Evolutionary conservation across 2,329 filamentous ascomycete genomes (phyloP), one percentile per base, ranked within the genome.

Genomic region (Neonectria hederae): DNA sequence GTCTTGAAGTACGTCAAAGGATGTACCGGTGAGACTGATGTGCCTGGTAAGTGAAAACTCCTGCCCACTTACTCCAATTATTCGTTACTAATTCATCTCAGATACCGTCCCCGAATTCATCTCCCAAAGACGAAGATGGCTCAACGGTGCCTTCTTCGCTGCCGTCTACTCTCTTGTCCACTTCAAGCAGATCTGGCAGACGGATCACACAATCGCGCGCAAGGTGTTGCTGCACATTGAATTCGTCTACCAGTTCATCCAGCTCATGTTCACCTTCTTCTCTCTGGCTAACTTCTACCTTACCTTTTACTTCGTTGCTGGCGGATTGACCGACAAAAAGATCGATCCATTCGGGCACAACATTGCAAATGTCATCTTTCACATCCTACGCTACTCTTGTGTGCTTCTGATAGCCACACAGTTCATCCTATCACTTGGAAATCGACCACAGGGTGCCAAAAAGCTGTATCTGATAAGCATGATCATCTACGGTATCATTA

Each of bases 281-380:
- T 97, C 95, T 11, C 89, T 99, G 43, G 94, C 95, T 79, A 99
- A 99, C 83, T 99, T 98, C 84, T 99, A 98, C 79, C 89, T 99
- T 56, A 97, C 94, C 62, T 99, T 99, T 82, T 99, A 94, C 86
- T 99, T 99, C 83, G 91, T 99, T 70, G 94, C 94, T 22, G 96
- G 96, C 46, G 97, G 94, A 43, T 86, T 99, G 17, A 87, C 92
- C 0, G 93, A 98, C 74, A 82, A 87, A 0, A 83, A 83, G 26
- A 84, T 97, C 69, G 96, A 99, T 78, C 97, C 97, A 0, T 99
- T 99, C 72, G 94, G 94, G 17, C 92, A 97, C 79, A 86, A 89
- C 67, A 90, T 97, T 68, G 95, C 92, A 53, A 88, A 88, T 69
- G 89, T 92, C 80, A 92, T 99, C 77, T 99, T 98, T 80, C 87